Conservation (phyloP, 129 eudicot species). For the Flaveria brownii region DNA sequence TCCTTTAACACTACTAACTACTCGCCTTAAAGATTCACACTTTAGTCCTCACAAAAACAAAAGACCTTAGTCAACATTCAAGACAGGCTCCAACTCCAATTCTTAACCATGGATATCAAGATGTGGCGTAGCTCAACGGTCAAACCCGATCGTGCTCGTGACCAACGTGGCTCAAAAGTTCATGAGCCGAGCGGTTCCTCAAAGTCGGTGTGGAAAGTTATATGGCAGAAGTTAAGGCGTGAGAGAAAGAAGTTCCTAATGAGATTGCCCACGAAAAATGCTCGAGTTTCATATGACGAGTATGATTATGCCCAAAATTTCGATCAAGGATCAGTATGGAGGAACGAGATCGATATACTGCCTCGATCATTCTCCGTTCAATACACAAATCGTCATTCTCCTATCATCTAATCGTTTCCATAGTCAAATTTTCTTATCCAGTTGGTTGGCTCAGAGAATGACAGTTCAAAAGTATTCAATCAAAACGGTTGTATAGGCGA, state of each 20-base stretch:
- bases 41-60: constrained; percentile 13
- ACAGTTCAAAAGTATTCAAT: not conserved
- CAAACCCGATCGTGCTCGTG: constrained; percentile 22
- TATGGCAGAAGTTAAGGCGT: constrained; percentile 48
- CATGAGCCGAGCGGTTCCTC: constrained; percentile 31
- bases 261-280: constrained; percentile 33
- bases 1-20: not conserved
- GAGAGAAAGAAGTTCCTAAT: constrained; percentile 43
- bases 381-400: constrained; percentile 32
- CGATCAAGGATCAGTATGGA: constrained; percentile 53
- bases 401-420: constrained; percentile 11
- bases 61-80: constrained; percentile 22
- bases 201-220: constrained; percentile 40
- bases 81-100: constrained; percentile 16
- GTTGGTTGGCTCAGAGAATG: not conserved
- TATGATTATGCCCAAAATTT: constrained; percentile 51
- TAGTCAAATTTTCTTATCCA: not conserved
- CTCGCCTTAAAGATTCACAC: constrained; percentile 13
- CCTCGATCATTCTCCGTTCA: constrained; percentile 54
- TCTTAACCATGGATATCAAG: constrained; percentile 33
- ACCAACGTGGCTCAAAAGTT: not conserved
- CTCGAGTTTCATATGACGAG: constrained; percentile 38
- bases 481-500: not conserved
- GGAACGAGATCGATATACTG: constrained; percentile 33
- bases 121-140: constrained; percentile 40